phyloP scores from a whole-genome alignment of 306 rosid species.

The Sindora glabra region DNA sequence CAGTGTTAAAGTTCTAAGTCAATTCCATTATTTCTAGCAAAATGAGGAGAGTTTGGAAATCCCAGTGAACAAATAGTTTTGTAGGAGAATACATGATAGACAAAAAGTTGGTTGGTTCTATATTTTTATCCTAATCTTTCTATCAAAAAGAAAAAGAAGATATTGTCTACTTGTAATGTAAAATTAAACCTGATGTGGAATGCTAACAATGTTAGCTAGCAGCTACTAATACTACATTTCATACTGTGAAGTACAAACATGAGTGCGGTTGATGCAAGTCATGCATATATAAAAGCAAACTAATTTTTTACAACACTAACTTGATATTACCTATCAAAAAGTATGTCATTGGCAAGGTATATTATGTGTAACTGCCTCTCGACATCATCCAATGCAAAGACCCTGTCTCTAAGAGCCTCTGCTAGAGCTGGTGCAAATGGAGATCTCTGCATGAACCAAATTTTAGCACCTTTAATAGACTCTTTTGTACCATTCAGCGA shows the following conservation, averaged over 20 bases:
- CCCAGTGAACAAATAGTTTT: no score
- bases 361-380: conserved; percentile 91
- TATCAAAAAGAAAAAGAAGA: no score
- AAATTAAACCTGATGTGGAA: background rate
- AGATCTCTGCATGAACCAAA: conserved; percentile 98
- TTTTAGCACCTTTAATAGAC: conserved; percentile 83
- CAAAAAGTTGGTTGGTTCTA: background rate
- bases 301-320: background rate
- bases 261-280: background rate
- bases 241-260: background rate
- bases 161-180: background rate
- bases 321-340: conserved; percentile 69
- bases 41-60: no score
- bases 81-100: no score
- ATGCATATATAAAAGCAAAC: background rate
- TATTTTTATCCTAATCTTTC: no score
- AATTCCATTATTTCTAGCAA: background rate
- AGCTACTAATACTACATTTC: no score
- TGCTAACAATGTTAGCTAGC: background rate
- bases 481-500: conserved; percentile 85
- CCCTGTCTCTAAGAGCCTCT: conserved; percentile 78
- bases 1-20: no score
- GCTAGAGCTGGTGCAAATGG: conserved; percentile 91
- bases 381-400: conserved; percentile 66
- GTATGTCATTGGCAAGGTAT: conserved; percentile 88